phyloP scores from a whole-genome alignment of 164 flowering plant genomes.

The Tinospora cordifolia region DNA sequence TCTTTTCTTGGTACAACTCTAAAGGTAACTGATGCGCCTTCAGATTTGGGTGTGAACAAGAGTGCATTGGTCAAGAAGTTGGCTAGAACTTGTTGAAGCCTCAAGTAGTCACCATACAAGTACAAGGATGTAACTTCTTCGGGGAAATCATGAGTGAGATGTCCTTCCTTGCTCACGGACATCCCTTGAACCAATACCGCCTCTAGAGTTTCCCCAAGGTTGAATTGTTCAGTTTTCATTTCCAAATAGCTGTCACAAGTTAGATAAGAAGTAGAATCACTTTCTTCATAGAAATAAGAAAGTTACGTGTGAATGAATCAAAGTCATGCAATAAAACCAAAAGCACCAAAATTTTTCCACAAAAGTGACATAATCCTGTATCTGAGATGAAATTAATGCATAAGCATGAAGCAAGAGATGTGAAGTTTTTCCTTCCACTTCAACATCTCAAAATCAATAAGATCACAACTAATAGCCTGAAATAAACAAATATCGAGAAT shows the following conservation, averaged over 20 bases:
- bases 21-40: constrained; percentile 46
- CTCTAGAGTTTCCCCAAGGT: constrained; percentile 54
- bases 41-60: constrained; percentile 43
- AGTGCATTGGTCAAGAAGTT: constrained; percentile 57
- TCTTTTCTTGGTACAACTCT: constrained; percentile 44
- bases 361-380: background rate
- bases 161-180: constrained; percentile 51
- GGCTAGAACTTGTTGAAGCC: constrained; percentile 82
- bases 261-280: constrained; percentile 9
- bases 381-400: background rate
- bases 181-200: constrained; percentile 58
- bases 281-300: background rate
- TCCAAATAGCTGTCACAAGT: constrained; percentile 48
- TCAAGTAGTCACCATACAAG: constrained; percentile 63
- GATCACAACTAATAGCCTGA: too few relatives aligned
- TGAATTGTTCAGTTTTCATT: constrained; percentile 42
- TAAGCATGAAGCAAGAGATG: background rate
- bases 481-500: background rate
- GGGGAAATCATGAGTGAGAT: constrained; percentile 43
- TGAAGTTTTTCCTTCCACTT: background rate
- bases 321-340: background rate
- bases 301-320: constrained; percentile 3
- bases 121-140: constrained; percentile 45
- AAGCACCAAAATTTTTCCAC: background rate
- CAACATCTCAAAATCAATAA: background rate